These are phyloP conservation scores for Massariosphaeria phaeospora DNA, from an alignment of 495 filamentous ascomycete species.

Conservation along the genomic window DNA sequence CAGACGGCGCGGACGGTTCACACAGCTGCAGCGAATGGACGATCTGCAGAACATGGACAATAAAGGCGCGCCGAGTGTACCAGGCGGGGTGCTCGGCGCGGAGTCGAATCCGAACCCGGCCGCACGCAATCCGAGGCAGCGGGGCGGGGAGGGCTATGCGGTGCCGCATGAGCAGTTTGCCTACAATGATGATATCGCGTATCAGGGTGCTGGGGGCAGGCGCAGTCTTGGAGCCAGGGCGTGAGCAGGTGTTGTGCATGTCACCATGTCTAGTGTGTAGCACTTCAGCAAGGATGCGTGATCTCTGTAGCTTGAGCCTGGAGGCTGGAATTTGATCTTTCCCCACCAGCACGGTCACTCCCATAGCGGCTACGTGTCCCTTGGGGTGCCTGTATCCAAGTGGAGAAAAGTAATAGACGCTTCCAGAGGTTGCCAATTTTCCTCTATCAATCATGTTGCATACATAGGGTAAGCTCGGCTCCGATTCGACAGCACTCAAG, in stretches of 20 bases:
- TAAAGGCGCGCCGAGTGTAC: slow-evolving; percentile 4
- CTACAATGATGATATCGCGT: slow-evolving; percentile 37
- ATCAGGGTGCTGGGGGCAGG: slow-evolving; percentile 32
- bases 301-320: no score
- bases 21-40: slow-evolving; percentile 29
- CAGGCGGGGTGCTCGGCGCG: not conserved
- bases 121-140: slow-evolving; percentile 11
- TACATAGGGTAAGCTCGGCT: no score
- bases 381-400: no score
- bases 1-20: slow-evolving; percentile 49
- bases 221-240: not conserved
- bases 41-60: slow-evolving; percentile 20
- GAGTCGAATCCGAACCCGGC: slow-evolving; percentile 20
- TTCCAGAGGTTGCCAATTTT: no score
- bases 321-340: no score
- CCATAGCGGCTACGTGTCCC: no score
- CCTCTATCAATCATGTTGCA: no score
- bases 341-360: no score
- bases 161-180: slow-evolving; percentile 37
- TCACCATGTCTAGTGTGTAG: no score
- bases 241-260: slow-evolving; percentile 10
- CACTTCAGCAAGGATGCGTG: no score
- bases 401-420: no score
- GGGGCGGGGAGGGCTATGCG: slow-evolving; percentile 32
- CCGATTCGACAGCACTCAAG: no score